A percentile compares a stretch with the other conserved stretches of the same genome.
Conservation (phyloP, 2,329 filamentous ascomycete genomes). For the Chaetomiaceae sp. region DNA sequence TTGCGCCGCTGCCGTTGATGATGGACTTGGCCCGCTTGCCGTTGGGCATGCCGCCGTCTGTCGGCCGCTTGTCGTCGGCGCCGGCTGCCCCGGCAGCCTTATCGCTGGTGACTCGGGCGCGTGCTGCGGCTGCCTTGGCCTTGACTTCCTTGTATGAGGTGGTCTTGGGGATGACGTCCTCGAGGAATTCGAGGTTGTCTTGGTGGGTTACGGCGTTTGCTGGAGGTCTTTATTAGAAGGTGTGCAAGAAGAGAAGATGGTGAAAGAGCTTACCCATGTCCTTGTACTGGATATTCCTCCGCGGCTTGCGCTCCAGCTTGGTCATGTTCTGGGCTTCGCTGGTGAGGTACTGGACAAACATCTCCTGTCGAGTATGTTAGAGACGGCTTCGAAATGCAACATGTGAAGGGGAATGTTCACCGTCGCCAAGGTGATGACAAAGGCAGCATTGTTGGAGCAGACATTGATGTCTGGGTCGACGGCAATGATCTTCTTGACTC, state of each 20-base stretch:
- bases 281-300: conserved; percentile 92
- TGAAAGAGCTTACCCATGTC: conserved; percentile 65
- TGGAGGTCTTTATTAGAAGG: conserved; percentile 33
- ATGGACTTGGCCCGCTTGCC: conserved; percentile 38
- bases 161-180: conserved; percentile 86
- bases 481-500: conserved; percentile 92
- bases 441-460: conserved; percentile 91
- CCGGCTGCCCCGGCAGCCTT: conserved; percentile 33
- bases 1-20: conserved; percentile 16
- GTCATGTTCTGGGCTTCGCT: conserved; percentile 82
- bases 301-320: conserved; percentile 85
- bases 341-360: conserved; percentile 91
- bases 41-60: conserved; percentile 25
- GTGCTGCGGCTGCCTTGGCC: conserved; percentile 50
- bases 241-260: not conserved
- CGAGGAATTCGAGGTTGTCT: conserved; percentile 92
- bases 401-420: conserved; percentile 40
- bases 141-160: conserved; percentile 76
- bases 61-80: conserved; percentile 16
- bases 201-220: conserved; percentile 81
- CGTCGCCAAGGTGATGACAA: conserved; percentile 87
- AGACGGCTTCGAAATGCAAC: not conserved
- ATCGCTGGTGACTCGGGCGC: conserved; percentile 45
- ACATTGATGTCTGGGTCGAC: conserved; percentile 79
- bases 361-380: conserved; percentile 55